These are phyloP conservation scores for Tubosaeta sp. DNA, from an alignment of 768 basidiomycete genomes.

Conservation along the genomic window DNA sequence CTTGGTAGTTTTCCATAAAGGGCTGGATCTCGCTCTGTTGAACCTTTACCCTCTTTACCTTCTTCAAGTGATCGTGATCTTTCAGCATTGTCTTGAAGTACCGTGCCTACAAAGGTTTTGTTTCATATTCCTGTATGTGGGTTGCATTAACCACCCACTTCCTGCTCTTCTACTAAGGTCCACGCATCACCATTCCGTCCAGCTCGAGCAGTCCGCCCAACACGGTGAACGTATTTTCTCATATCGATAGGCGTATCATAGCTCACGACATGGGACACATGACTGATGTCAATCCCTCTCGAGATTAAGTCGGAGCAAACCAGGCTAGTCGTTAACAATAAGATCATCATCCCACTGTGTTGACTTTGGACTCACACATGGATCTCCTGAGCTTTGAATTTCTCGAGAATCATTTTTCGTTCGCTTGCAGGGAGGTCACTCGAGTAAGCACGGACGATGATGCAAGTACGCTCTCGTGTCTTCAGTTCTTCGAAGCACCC, in stretches of 20 bases:
- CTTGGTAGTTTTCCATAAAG: conserved; percentile 64
- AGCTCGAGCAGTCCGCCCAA: conserved; percentile 93
- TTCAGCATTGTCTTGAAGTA: conserved; percentile 85
- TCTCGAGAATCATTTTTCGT: conserved; percentile 70
- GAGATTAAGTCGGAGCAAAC: conserved; percentile 97
- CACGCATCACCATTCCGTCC: conserved; percentile 87
- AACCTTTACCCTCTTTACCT: conserved; percentile 65
- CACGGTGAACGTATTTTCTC: conserved; percentile 97
- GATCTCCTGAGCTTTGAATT: conserved; percentile 77
- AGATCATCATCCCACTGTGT: neutral
- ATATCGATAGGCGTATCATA: conserved; percentile 98
- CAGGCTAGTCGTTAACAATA: conserved; percentile 47
- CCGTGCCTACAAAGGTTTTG: conserved; percentile 52
- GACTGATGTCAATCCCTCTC: conserved; percentile 91
- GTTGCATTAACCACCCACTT: conserved; percentile 40
- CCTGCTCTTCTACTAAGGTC: conserved; percentile 94
- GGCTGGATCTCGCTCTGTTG: conserved; percentile 55
- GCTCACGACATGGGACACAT: conserved; percentile 89
- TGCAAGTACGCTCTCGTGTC: conserved; percentile 15
- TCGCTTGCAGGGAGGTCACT: conserved; percentile 76
- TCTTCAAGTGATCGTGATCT: conserved; percentile 62
- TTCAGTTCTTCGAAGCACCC: conserved; percentile 69
- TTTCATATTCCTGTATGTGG: neutral
- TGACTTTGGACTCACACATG: conserved; percentile 58
- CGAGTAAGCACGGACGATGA: conserved; percentile 72